Conservation (phyloP, 2,329 filamentous ascomycete genomes). For the Fusarium burgessii region DNA sequence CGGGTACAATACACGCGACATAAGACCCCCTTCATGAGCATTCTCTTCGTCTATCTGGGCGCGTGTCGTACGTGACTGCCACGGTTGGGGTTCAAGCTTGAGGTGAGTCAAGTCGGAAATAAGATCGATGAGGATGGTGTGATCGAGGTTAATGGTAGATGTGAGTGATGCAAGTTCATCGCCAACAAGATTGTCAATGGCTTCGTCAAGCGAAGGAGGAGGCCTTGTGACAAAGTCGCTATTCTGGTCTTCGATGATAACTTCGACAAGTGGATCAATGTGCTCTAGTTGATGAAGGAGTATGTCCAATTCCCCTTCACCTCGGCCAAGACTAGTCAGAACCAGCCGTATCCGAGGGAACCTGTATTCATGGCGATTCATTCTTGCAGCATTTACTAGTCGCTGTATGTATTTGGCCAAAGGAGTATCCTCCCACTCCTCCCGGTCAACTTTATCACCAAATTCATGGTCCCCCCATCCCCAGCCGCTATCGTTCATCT, state of each 20-base stretch:
- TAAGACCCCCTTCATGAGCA: constrained; percentile 45
- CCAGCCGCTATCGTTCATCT: constrained; percentile 58
- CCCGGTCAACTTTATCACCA: constrained; percentile 48
- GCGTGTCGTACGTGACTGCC: constrained; percentile 50
- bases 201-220: constrained; percentile 43
- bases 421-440: constrained; percentile 52
- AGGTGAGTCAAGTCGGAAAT: constrained; percentile 56
- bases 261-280: constrained; percentile 49
- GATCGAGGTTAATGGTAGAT: constrained; percentile 55
- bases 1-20: constrained; percentile 53
- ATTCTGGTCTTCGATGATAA: constrained; percentile 50
- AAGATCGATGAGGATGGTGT: constrained; percentile 56
- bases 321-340: constrained; percentile 50
- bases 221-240: constrained; percentile 44
- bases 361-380: constrained; percentile 54
- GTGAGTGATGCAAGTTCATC: constrained; percentile 52
- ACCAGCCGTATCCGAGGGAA: constrained; percentile 53
- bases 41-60: constrained; percentile 54
- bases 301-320: constrained; percentile 46
- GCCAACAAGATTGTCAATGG: constrained; percentile 49
- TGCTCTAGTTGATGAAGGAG: constrained; percentile 50
- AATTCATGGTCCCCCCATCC: constrained; percentile 54
- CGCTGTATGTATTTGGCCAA: constrained; percentile 51
- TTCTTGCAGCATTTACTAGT: constrained; percentile 53
- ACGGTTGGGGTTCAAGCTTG: constrained; percentile 49